Base-by-base conservation (phyloP, 208 protist genomes). In the Acanthamoeba triangularis region DNA sequence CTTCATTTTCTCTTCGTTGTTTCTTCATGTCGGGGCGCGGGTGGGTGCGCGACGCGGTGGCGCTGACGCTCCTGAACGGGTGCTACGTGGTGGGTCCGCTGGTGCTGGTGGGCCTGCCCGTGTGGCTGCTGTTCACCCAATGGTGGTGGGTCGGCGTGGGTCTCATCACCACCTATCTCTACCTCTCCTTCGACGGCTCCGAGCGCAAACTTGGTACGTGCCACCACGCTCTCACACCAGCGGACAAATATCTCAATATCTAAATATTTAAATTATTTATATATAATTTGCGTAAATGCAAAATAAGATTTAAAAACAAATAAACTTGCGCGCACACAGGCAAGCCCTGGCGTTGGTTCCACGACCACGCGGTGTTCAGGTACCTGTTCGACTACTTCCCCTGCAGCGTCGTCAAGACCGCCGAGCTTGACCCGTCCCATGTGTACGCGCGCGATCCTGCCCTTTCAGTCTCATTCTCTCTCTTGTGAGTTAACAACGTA, bases 381-480 rank as follows among this genome's bases (percentile, higher is more conserved):
- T 69, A n/a, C 84, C 35, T 91, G 54, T 91, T 91, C 30, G 84
- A 91, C 84, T 91, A 91, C 84, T 91, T 91, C 35, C 84, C 84
- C 1, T 91, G 49, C 56, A 30, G 52, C 47, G 25, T 69, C 30
- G 41, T 72, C 54, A 69, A 69, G 56, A 91, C 84, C 1, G 56
- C 84, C 18, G 84, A 91, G 23, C 84, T 91, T 5, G 84, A 91
- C 41, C 84, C 84, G 7, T 13, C 28, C 28, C 0, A 91, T 30
- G 59, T 69, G 49, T 91, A 91, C n/a, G n/a, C n/a, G n/a, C n/a
- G n/a, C n/a, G n/a, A n/a, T n/a, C n/a, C n/a, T n/a, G n/a, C n/a
- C n/a, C n/a, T n/a, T n/a, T n/a, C n/a, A n/a, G n/a, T n/a, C n/a
- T n/a, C n/a, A n/a, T n/a, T n/a, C n/a, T n/a, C n/a, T n/a, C n/a